These are phyloP conservation scores for Neostapfia colusana DNA, from an alignment of 176 grass and related monocot species.

Conservation along the genomic window DNA sequence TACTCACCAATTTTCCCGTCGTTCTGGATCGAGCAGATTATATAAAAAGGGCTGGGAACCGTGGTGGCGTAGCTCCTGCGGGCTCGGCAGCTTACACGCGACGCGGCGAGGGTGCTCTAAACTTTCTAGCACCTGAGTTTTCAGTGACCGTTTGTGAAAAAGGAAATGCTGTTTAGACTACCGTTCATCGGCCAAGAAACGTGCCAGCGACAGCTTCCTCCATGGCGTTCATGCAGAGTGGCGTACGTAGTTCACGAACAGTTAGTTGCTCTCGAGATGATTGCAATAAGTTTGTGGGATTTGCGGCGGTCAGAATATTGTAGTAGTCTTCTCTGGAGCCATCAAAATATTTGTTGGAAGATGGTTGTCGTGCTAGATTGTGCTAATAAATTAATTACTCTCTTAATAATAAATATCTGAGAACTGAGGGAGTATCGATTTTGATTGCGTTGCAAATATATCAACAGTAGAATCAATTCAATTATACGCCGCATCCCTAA, in stretches of 20 bases:
- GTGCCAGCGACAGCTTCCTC: constrained; percentile 1
- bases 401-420: no score
- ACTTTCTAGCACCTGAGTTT: constrained; percentile 7
- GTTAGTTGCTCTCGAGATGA: constrained; percentile 5
- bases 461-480: no score
- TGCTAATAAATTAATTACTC: no score
- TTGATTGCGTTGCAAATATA: no score
- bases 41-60: no score
- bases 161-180: constrained; percentile 14
- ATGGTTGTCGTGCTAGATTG: constrained; percentile 6
- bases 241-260: no score
- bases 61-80: constrained; percentile 4
- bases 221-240: constrained; percentile 28
- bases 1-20: background rate
- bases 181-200: background rate
- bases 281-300: no score
- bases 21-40: background rate
- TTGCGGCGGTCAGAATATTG: background rate
- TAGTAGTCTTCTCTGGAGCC: constrained; percentile 25
- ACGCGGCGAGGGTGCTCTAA: background rate
- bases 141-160: constrained; percentile 8
- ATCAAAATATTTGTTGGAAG: background rate
- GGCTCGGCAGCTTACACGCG: no score
- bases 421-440: no score
- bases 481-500: no score